Conservation (phyloP, 495 filamentous ascomycete species). For the Xylaria curta region DNA sequence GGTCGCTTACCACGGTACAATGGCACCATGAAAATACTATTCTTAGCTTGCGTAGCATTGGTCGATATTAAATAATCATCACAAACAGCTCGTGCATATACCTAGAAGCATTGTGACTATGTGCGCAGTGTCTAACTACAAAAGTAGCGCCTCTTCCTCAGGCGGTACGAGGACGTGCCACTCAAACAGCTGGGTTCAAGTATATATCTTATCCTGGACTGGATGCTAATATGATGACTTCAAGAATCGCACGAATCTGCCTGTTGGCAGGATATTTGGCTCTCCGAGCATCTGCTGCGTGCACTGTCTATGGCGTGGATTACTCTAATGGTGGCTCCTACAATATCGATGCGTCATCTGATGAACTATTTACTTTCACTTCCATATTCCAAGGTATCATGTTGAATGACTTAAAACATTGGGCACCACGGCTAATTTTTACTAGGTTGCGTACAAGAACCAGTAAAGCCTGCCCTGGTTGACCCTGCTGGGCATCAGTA, state of each 20-base stretch:
- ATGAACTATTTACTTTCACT: conserved; percentile 50
- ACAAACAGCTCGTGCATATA: neutral
- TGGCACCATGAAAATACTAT: neutral
- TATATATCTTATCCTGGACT: neutral
- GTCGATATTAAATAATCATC: neutral
- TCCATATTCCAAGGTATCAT: conserved; percentile 50
- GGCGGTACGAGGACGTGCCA: neutral
- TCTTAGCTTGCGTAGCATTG: conserved; percentile 7
- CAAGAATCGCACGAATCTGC: conserved; percentile 21
- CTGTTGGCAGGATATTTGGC: conserved; percentile 33
- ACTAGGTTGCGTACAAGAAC: conserved; percentile 46
- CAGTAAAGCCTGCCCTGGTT: conserved; percentile 48
- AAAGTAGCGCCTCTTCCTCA: conserved; percentile 1
- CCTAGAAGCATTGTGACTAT: neutral
- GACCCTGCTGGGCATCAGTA: conserved; percentile 45
- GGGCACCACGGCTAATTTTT: conserved; percentile 13
- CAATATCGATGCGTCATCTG: conserved; percentile 49
- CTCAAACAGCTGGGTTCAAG: neutral
- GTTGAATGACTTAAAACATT: neutral
- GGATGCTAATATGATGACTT: conserved; percentile 34
- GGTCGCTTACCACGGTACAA: neutral
- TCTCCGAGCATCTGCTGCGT: conserved; percentile 41
- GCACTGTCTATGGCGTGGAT: conserved; percentile 51
- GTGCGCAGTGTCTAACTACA: neutral
- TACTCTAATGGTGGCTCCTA: conserved; percentile 51